Conservation (phyloP, 805 yeast species). For the Lipomyces sp. region DNA sequence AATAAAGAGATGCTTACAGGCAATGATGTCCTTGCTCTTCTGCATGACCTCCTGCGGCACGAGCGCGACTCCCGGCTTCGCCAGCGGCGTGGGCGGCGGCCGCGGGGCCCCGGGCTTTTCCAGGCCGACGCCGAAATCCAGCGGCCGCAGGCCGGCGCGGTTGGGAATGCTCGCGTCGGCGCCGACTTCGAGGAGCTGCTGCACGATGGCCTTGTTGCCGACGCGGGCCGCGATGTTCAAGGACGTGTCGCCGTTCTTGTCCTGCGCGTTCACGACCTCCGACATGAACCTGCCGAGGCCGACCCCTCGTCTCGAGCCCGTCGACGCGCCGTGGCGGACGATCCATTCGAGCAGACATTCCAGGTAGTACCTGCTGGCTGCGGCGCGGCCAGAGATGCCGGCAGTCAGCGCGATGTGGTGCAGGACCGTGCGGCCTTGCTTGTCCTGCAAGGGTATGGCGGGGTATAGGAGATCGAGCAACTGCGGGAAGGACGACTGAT, state of each 20-base stretch:
- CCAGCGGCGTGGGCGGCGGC: not conserved
- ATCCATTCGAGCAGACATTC: conserved; percentile 76
- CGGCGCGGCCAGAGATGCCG: conserved; percentile 68
- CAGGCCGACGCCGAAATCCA: conserved; percentile 71
- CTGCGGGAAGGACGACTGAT: conserved; percentile 67
- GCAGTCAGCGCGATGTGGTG: conserved; percentile 85
- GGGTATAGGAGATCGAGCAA: conserved; percentile 75
- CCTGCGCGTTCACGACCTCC: conserved; percentile 81
- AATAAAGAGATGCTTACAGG: conserved; percentile 23
- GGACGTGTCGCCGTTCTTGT: conserved; percentile 91
- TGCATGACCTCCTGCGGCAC: conserved; percentile 27
- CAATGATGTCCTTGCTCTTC: conserved; percentile 46
- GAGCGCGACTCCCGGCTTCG: not conserved
- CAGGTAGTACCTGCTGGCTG: conserved; percentile 69
- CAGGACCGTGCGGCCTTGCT: conserved; percentile 70
- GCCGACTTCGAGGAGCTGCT: conserved; percentile 78
- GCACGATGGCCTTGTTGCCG: conserved; percentile 76
- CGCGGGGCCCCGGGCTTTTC: not conserved
- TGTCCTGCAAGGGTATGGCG: conserved; percentile 60
- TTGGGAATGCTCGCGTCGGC: conserved; percentile 79
- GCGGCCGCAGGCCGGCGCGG: conserved; percentile 80
- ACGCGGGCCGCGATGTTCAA: conserved; percentile 88
- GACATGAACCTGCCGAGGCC: conserved; percentile 58
- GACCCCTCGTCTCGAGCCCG: conserved; percentile 37
- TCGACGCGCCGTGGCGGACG: conserved; percentile 51